Base-by-base conservation (phyloP, 371 early-diverging fungal species). In the Sanchytrium tribonematis region DNA sequence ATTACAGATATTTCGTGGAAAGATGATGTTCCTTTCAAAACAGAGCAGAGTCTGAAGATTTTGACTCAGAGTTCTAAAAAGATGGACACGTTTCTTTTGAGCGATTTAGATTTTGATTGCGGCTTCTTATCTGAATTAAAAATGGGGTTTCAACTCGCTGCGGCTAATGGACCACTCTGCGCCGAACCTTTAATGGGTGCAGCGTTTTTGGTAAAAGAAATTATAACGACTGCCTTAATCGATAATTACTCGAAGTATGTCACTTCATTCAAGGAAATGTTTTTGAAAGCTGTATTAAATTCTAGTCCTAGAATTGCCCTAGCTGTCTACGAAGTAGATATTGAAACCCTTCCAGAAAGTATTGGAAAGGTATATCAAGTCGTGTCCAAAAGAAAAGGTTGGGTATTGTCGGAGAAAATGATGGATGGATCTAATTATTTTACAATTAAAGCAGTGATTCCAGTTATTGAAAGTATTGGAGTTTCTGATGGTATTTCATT, bases 391-490 rank as follows among this genome's bases (percentile, higher is more conserved):
- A 83, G 97, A 16, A 83, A 85, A 28, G 97, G 97, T 30, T 83
- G 83, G 31, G 88, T 94, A 65, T 70, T 91, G 5, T 84, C 88
- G 1, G 97, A 97, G 73, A 93, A 93, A 72, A 82, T 94, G 80
- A 88, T 86, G 72, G 96, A 95, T 70, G 96, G 95, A 31, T 86
- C 90, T 0, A 28, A 31, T 1, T 89, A 92, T 76, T 97, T 93
- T 78, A 82, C 86, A 67, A 90, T 99, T 75, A 82, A 82, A 69
- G 87, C 95, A 0, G 74, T 82, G 31, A 71, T 99, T n/a, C 99
- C 99, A 28, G 97, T 98, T 0, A 84, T 91, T 31, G 98, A 98
- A 76, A 90, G 92, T 72, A 98, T 99, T 81, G 98, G 98, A 5
- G 96, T 99, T 75, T 85, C 96, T 28, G 97, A 97, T 74, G 91